Conservation (phyloP, 139 green algal genomes). For the Volvox reticuliferus region DNA sequence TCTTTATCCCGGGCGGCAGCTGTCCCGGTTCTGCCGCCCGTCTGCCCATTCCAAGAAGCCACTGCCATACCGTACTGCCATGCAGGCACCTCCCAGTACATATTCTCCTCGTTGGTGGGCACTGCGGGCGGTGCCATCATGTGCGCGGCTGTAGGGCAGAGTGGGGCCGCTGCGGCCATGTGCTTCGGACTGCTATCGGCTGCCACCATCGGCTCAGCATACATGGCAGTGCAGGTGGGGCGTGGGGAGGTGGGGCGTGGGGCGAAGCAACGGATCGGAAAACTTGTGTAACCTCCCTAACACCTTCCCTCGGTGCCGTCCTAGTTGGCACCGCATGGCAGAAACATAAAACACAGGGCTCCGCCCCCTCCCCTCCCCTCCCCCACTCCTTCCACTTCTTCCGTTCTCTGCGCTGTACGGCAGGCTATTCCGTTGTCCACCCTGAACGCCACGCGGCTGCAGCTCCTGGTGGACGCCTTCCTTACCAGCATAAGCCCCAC, state of each 20-base stretch:
- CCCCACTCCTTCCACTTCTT: not conserved
- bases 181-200: conserved; percentile 46
- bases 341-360: too few species aligned
- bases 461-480: conserved; percentile 62
- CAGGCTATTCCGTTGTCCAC: conserved; percentile 74
- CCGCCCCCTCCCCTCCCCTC: not conserved
- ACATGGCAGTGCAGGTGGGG: conserved; percentile 43
- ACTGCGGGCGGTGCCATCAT: conserved; percentile 58
- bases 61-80: not conserved
- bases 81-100: conserved; percentile 77
- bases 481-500: conserved; percentile 20
- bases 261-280: not conserved
- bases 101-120: conserved; percentile 76
- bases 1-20: not conserved
- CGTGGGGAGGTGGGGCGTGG: not conserved
- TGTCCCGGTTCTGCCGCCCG: not conserved
- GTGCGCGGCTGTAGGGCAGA: conserved; percentile 61
- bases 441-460: conserved; percentile 74
- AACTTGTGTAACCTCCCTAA: too few species aligned
- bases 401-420: not conserved
- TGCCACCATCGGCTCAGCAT: conserved; percentile 7
- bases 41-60: not conserved
- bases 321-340: too few species aligned
- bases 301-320: too few species aligned
- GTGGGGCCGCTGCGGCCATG: conserved; percentile 22